Evolutionary conservation across 1,284 basidiomycete genomes (phyloP), one percentile per base, ranked within the genome.

Genomic region (Leccinum insolens): DNA sequence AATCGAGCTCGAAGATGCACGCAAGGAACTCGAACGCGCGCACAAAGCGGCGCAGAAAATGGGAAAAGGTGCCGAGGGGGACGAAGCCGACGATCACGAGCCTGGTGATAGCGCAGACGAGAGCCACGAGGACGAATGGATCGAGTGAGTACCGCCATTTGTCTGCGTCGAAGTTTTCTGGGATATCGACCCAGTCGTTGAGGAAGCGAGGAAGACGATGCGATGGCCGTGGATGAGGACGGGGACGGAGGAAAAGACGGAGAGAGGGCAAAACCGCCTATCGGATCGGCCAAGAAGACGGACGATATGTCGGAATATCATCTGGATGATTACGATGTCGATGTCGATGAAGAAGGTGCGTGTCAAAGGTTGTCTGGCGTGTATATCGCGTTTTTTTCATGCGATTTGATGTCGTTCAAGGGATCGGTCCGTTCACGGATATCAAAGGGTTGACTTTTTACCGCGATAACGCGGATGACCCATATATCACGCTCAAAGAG

Each of bases 381-480:
- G 15, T 14, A 28, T 58, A 17, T 67, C 20, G 2, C 37, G 3
- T 62, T 60, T 62, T 7, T 3, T 37, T 17, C 11, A n/a, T 46
- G 0, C 25, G 7, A 31, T n/a, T 4, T 11, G 66, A 31, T 64
- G n/a, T 31, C 4, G 20, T 37, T 4, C 20, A 70, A 94, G 93
- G 87, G 44, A 84, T 88, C 77, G 96, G 96, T 17, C 93, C 95
- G 9, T 99, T 99, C 82, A 95, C 92, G 79, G 98, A 95, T 77
- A 95, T 99, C 81, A 98, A 98, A 78, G 96, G 97, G 6, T 82
- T 99, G 64, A 92, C 93, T 49, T 98, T 94, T 78, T 96, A 98
- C 80, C 89, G 90, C 64, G 89, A 94, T 75, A 96, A 97, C 77
- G 88, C 94, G 67, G 95, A 99, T 60, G 98, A 99, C 80, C 98